These are phyloP conservation scores for Coprinellus micaceus DNA, from an alignment of 768 basidiomycete species.

Conservation along the genomic window DNA sequence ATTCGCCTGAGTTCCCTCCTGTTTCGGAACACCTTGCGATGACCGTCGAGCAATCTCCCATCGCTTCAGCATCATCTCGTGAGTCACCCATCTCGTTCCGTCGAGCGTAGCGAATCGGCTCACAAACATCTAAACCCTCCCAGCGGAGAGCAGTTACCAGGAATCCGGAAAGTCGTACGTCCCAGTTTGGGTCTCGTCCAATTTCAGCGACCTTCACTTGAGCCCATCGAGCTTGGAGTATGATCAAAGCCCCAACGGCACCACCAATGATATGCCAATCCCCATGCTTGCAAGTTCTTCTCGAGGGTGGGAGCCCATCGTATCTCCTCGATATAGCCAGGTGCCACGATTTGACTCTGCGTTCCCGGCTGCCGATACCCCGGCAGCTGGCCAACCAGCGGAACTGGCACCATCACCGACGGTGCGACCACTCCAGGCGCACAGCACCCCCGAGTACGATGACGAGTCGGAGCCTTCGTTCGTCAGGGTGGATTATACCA, in stretches of 20 bases:
- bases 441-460: not conserved
- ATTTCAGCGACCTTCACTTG: not conserved
- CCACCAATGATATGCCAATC: not conserved
- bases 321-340: not conserved
- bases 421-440: not conserved
- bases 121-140: not conserved
- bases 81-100: not conserved
- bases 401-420: not conserved
- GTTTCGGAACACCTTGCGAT: not conserved
- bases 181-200: conserved; percentile 5
- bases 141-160: not conserved
- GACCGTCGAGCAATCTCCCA: not conserved
- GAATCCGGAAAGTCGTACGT: not conserved
- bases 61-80: conserved; percentile 6
- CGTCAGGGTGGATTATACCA: not conserved
- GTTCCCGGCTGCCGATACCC: not conserved
- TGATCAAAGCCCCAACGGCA: not conserved
- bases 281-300: not conserved
- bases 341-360: not conserved
- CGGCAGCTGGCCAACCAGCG: too few species aligned
- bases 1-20: not conserved
- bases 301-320: not conserved
- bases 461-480: not conserved
- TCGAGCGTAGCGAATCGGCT: not conserved
- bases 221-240: not conserved